Evolutionary conservation across 495 filamentous ascomycete genomes (phyloP).

Genomic region (Xylaria curta): DNA sequence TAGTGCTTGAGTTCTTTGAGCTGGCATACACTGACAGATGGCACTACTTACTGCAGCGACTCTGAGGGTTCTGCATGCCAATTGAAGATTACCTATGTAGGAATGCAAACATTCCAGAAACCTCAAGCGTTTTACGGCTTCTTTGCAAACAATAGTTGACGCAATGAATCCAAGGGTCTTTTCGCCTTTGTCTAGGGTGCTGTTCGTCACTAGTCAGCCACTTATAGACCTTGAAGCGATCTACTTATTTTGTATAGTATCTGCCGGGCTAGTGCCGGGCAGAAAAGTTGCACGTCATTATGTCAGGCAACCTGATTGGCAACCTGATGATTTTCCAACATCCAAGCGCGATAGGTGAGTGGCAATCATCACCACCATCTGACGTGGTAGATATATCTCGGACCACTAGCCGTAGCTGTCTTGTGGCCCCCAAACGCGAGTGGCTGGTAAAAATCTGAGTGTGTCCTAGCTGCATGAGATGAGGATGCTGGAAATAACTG

Average conservation of each 20-base stretch:
- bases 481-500: constrained; percentile 32
- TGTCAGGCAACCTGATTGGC: background rate
- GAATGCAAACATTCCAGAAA: constrained; percentile 14
- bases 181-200: background rate
- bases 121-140: background rate
- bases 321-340: background rate
- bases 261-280: constrained; percentile 1
- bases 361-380: constrained; percentile 10
- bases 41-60: constrained; percentile 3
- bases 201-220: background rate
- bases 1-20: constrained; percentile 8
- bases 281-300: constrained; percentile 20
- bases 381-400: constrained; percentile 23
- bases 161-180: background rate
- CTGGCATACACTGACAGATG: constrained; percentile 18
- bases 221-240: background rate
- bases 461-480: constrained; percentile 28
- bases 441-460: constrained; percentile 18
- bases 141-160: background rate
- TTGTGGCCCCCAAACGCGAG: constrained; percentile 10
- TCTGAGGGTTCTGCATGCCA: constrained; percentile 12
- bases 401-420: constrained; percentile 16
- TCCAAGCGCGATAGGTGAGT: background rate
- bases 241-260: background rate
- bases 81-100: constrained; percentile 10